phyloP scores from a whole-genome alignment of 768 basidiomycete species.

The Neoboletus subvelutipes region DNA sequence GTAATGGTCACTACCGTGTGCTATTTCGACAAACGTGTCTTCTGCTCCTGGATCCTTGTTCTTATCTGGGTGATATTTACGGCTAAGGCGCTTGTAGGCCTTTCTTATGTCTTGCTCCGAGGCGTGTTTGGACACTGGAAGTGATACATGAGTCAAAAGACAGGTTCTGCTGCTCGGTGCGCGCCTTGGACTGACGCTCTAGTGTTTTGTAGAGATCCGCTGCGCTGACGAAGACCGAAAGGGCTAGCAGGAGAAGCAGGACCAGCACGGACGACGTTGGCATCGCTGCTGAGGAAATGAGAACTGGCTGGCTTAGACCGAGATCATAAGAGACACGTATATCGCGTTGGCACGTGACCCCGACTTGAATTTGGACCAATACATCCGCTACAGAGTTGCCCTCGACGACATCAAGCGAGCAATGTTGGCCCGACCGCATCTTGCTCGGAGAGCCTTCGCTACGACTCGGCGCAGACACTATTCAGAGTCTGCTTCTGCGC shows the following conservation, averaged over 20 bases:
- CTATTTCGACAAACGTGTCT: conserved; percentile 86
- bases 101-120: conserved; percentile 88
- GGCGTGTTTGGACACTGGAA: conserved; percentile 66
- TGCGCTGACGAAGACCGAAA: conserved; percentile 41
- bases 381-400: not conserved
- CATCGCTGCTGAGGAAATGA: conserved; percentile 20
- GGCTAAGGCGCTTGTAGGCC: conserved; percentile 87
- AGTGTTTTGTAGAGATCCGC: conserved; percentile 81
- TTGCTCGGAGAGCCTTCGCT: not conserved
- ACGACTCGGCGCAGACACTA: conserved; percentile 16
- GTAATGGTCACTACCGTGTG: conserved; percentile 61
- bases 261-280: conserved; percentile 25
- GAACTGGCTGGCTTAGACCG: not conserved
- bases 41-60: conserved; percentile 84
- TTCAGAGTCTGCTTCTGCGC: conserved; percentile 11
- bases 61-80: conserved; percentile 94
- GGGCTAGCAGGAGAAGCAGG: conserved; percentile 31
- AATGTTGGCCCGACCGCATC: conserved; percentile 20
- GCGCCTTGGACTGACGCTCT: conserved; percentile 62
- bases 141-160: conserved; percentile 24
- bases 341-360: conserved; percentile 28
- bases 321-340: conserved; percentile 30
- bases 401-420: not conserved
- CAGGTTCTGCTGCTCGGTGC: conserved; percentile 17
- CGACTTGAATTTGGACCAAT: not conserved